Conservation (phyloP, 306 rosid genomes). For the Cucumis sativus region Cucumber_9930_V3 NC_026661.2:4208501-4209000, state of each 20-base stretch:
- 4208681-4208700: constrained; percentile 3
- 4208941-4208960: neutral
- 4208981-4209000: too few relatives aligned
- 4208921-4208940: neutral
- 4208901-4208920: neutral
- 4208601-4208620: neutral
- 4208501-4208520: neutral
- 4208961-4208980: neutral
- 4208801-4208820: constrained; percentile 16
- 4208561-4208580: neutral
- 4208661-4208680: neutral
- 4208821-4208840: neutral
- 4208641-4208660: neutral
- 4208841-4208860: too few relatives aligned
- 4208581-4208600: neutral
- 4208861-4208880: neutral
- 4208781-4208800: constrained; percentile 50
- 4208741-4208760: constrained; percentile 34
- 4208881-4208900: neutral
- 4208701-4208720: neutral
- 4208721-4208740: constrained; percentile 11
- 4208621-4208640: neutral
- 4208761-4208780: constrained; percentile 60
- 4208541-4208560: neutral
- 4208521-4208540: neutral